Conservation (phyloP, 2,329 filamentous ascomycete species). For the Pseudogymnoascus sp. region DNA sequence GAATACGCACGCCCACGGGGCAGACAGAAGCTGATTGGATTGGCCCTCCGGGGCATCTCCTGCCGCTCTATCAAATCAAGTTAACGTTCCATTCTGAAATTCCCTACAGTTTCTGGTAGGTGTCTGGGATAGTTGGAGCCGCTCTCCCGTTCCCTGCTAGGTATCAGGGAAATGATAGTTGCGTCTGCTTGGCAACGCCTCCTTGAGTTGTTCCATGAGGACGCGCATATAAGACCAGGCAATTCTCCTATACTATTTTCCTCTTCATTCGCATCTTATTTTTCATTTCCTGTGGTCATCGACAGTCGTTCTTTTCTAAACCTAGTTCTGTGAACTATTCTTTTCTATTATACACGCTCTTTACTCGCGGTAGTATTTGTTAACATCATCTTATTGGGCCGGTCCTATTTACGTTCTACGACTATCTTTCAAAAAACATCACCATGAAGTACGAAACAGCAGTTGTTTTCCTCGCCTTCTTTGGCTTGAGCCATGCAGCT, state of each 20-base stretch:
- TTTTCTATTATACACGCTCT: slow-evolving; percentile 25
- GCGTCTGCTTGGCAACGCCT: background rate
- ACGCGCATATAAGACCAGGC: background rate
- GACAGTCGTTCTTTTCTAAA: slow-evolving; percentile 24
- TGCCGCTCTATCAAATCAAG: background rate
- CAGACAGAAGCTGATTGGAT: background rate
- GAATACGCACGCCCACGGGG: background rate
- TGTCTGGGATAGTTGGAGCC: background rate
- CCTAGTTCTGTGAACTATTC: slow-evolving; percentile 25
- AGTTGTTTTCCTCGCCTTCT: slow-evolving; percentile 22
- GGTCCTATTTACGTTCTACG: slow-evolving; percentile 22
- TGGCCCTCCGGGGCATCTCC: background rate
- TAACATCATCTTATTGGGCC: slow-evolving; percentile 18
- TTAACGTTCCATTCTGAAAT: background rate
- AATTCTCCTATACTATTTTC: background rate
- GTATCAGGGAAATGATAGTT: slow-evolving; percentile 6
- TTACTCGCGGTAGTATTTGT: slow-evolving; percentile 17
- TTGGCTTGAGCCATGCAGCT: slow-evolving; percentile 24
- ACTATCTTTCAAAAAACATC: slow-evolving; percentile 15
- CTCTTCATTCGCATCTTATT: background rate
- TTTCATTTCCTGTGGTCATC: slow-evolving; percentile 7
- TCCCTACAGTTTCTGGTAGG: background rate
- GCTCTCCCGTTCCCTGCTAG: background rate
- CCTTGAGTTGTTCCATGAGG: background rate
- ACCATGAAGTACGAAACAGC: slow-evolving; percentile 29